These are phyloP conservation scores for Kickxella alabastrina DNA, from an alignment of 192 early-diverging fungal genomes.

Conservation along the genomic window DNA sequence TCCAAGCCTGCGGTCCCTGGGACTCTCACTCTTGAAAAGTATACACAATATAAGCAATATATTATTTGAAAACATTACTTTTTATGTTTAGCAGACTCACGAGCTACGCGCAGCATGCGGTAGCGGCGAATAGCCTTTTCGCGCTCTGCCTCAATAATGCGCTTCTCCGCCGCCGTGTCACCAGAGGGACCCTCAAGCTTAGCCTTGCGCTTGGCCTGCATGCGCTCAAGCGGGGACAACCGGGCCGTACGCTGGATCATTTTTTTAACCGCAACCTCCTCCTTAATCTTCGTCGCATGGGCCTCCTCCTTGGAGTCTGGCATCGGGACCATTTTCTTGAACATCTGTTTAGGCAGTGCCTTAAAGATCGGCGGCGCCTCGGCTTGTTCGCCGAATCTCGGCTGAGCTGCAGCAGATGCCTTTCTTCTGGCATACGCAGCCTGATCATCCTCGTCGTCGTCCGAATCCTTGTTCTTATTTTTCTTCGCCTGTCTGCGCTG, in stretches of 20 bases:
- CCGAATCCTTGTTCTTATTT: conserved; percentile 7
- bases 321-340: conserved; percentile 45
- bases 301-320: conserved; percentile 31
- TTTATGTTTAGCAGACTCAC: conserved; percentile 16
- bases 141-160: conserved; percentile 41
- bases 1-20: conserved; percentile 47
- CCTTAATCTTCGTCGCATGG: conserved; percentile 16
- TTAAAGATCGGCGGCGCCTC: conserved; percentile 46
- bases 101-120: conserved; percentile 39
- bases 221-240: conserved; percentile 40
- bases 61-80: background rate
- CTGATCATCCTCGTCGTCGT: conserved; percentile 11
- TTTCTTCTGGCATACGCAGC: background rate
- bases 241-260: conserved; percentile 44
- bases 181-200: conserved; percentile 15
- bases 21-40: conserved; percentile 27
- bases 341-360: conserved; percentile 38
- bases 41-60: background rate
- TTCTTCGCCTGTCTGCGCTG: conserved; percentile 32
- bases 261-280: conserved; percentile 38
- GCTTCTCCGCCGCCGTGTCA: conserved; percentile 41
- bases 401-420: background rate
- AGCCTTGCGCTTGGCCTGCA: conserved; percentile 45
- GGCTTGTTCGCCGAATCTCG: conserved; percentile 46
- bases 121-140: conserved; percentile 44